phyloP scores from a whole-genome alignment of 495 filamentous ascomycete species.

The Delitschia confertaspora region DNA sequence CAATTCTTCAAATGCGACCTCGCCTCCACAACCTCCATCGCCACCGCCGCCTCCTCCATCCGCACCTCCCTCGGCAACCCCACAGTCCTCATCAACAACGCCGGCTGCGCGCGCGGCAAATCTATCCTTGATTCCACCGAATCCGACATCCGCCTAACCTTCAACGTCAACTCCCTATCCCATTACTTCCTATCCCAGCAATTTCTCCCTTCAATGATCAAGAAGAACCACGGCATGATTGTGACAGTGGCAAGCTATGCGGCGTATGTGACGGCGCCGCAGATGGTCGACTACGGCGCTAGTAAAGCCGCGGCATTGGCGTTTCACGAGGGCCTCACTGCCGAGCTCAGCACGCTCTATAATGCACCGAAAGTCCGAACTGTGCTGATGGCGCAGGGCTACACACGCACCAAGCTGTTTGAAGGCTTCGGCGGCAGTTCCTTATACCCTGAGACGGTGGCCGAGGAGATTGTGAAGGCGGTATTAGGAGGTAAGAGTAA shows the following conservation, averaged over 20 bases:
- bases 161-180: conserved; percentile 62
- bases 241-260: conserved; percentile 63
- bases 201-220: conserved; percentile 58
- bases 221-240: conserved; percentile 60
- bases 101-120: conserved; percentile 54
- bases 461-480: conserved; percentile 52
- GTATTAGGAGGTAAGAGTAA: conserved; percentile 49
- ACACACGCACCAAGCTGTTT: conserved; percentile 54
- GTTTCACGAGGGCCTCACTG: conserved; percentile 61
- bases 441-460: conserved; percentile 54
- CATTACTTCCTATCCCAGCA: conserved; percentile 57
- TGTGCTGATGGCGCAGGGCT: conserved; percentile 56
- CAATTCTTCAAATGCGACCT: conserved; percentile 28
- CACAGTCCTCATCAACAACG: conserved; percentile 69
- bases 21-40: conserved; percentile 16
- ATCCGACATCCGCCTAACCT: conserved; percentile 51
- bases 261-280: conserved; percentile 49
- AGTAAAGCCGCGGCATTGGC: conserved; percentile 57
- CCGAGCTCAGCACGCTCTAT: conserved; percentile 53
- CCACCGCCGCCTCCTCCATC: conserved; percentile 4
- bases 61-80: conserved; percentile 45
- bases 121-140: conserved; percentile 51
- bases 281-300: conserved; percentile 60
- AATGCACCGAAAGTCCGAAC: conserved; percentile 57
- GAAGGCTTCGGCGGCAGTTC: conserved; percentile 48